Conservation (phyloP, 768 basidiomycete species). For the Termitomyces sp. region DNA sequence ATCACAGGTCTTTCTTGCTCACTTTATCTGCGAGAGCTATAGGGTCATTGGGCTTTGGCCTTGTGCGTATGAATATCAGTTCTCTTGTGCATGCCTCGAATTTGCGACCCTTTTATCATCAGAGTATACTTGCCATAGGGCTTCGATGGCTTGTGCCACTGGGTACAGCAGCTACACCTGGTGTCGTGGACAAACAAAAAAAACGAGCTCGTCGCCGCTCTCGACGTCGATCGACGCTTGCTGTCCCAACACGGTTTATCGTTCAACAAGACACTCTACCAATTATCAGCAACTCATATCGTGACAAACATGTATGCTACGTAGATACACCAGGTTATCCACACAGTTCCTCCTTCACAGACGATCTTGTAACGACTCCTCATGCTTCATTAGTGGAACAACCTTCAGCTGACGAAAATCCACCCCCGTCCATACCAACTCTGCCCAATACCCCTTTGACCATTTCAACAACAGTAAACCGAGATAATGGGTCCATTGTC, state of each 20-base stretch:
- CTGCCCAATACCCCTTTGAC: neutral
- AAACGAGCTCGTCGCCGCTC: constrained; percentile 2
- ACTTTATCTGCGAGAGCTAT: constrained; percentile 19
- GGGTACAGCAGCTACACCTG: neutral
- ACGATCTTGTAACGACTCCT: neutral
- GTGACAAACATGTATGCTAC: constrained; percentile 13
- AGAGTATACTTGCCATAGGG: constrained; percentile 43
- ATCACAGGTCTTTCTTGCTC: constrained; percentile 13
- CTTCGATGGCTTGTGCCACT: constrained; percentile 33
- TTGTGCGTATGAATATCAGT: constrained; percentile 24
- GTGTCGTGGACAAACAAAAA: neutral
- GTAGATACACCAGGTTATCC: constrained; percentile 1
- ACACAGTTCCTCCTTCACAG: neutral
- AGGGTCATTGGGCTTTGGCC: constrained; percentile 27
- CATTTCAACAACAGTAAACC: neutral
- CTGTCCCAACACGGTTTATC: constrained; percentile 7
- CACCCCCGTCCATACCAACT: neutral
- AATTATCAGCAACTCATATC: neutral
- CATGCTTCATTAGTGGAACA: neutral
- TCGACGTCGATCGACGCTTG: constrained; percentile 8
- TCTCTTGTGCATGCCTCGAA: neutral
- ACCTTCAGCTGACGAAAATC: neutral
- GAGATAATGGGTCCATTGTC: constrained; percentile 14
- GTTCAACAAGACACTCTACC: neutral
- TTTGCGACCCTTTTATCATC: constrained; percentile 5